These are phyloP conservation scores for Alnus glutinosa DNA, from an alignment of 306 rosid species.

Conservation along the genomic window DNA sequence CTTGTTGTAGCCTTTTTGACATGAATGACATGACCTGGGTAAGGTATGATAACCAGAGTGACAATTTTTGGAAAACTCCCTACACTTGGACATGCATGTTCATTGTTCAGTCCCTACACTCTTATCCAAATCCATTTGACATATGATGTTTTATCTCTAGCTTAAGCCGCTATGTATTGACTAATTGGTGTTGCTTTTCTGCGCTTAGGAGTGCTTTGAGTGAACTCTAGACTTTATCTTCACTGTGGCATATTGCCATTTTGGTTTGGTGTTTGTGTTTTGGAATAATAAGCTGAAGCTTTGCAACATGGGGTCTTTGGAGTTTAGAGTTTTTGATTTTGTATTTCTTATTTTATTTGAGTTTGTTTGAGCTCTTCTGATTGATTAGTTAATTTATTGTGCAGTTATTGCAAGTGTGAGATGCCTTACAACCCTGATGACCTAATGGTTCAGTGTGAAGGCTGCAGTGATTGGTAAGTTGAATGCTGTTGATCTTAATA, in stretches of 20 bases:
- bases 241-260: background rate
- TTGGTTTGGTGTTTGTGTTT: background rate
- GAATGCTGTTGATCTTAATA: constrained; percentile 7
- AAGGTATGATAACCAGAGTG: background rate
- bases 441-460: constrained; percentile 96
- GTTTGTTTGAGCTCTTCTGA: constrained; percentile 22
- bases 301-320: background rate
- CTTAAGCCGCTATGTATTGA: background rate
- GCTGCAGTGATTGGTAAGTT: constrained; percentile 91
- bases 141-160: background rate
- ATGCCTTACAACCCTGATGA: constrained; percentile 99
- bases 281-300: background rate
- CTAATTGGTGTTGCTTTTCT: background rate
- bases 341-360: constrained; percentile 4
- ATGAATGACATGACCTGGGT: background rate
- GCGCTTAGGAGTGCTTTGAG: background rate
- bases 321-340: background rate
- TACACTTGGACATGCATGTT: background rate
- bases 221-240: background rate
- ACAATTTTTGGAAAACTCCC: background rate
- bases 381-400: constrained; percentile 27
- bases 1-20: background rate
- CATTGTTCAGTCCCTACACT: background rate
- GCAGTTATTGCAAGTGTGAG: constrained; percentile 99
- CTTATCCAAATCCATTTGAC: background rate